Evolutionary conservation across 2,329 filamentous ascomycete species (phyloP), one percentile per base, ranked within the genome.

Genomic region (Beauveria caledonica): DNA sequence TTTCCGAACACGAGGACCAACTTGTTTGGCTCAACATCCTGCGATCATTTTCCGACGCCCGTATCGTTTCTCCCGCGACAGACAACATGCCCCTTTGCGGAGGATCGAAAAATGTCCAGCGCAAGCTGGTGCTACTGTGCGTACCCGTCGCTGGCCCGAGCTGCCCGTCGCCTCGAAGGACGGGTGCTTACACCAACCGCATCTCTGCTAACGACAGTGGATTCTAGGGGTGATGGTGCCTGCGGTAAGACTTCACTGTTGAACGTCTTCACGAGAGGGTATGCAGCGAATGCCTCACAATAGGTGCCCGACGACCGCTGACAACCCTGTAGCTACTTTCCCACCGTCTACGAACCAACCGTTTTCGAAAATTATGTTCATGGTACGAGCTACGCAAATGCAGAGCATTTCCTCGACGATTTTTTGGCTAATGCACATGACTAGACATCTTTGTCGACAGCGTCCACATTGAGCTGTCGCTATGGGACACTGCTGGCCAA

Each of bases 351-450:
- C 78, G 92, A 97, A 76, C 94, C 94, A 59, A 99, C 93, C 40
- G 93, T 97, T 66, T 97, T 97, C 76, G 93, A 99, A 75, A 99
- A 99, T 77, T 99, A 97, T 76, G 93, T 99, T 64, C 93, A 99
- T 74, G 92, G 90, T 95, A 82, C 72, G 82, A 60, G 6, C 7
- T 21, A 21, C 10, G 10, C 23, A 23, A 44, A 51, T 21, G 5
- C 27, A 11, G 11, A 10, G 17, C 33, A 36, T 27, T 51, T 21
- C 7, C 44, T 25, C 25, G 40, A 46, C 25, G 21, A 21, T 46
- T 63, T 62, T 53, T 65, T 62, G 48, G 57, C 56, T 57, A 60
- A 64, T 42, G 42, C 29, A 8, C 7, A 36, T 17, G 44, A 13
- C 9, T 68, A 94, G 93, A 99, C 74, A 97, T 99, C 74, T 99